Base-by-base conservation (phyloP, 2,329 filamentous ascomycete genomes). In the Bipolaris gigantea region DNA sequence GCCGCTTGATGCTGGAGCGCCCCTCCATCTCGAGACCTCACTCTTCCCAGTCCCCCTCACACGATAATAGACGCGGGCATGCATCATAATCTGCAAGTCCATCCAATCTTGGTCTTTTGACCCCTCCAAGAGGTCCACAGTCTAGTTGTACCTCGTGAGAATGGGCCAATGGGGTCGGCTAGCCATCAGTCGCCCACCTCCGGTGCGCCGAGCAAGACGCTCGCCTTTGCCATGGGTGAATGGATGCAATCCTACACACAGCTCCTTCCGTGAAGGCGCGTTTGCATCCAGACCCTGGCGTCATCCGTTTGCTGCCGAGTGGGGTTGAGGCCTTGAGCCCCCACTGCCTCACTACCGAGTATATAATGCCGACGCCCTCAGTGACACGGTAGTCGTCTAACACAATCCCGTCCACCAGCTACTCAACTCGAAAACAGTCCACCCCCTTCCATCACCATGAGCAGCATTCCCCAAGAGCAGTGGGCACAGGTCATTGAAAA, bases 401-500 rank as follows among this genome's bases (percentile, higher is more conserved):
- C 54, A 59, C 51, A 53, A 56, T 46, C 54, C 34, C 34, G 46
- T 43, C 42, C 33, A 46, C 40, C 50, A 56, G 39, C 25, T 30
- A 50, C 40, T 36, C 48, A 36, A 36, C 38, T 36, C n/a, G 27
- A 40, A 7, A 9, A 25, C 16, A 45, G n/a, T 49, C 40, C n/a
- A 21, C 16, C n/a, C 16, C 25, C 40, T 54, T 54, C 41, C 42
- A 36, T 33, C 69, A 71, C 25, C 47, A 82, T 82, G 79, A 69
- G 79, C 55, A 66, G 85, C 51, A 84, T 97, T 70, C 93, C 93
- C 55, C 84, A 82, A 46, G 87, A 87, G 76, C 93, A 97, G 81
- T 95, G 89, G 90, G 93, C 93, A 47, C 89, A 94, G 77, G 90
- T 97, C 65, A 82, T 94, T 67, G 89, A 96, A 77, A 84, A 91